Evolutionary conservation across 179 eudicot species (phyloP).

Genomic region (Beta macrorhiza): DNA sequence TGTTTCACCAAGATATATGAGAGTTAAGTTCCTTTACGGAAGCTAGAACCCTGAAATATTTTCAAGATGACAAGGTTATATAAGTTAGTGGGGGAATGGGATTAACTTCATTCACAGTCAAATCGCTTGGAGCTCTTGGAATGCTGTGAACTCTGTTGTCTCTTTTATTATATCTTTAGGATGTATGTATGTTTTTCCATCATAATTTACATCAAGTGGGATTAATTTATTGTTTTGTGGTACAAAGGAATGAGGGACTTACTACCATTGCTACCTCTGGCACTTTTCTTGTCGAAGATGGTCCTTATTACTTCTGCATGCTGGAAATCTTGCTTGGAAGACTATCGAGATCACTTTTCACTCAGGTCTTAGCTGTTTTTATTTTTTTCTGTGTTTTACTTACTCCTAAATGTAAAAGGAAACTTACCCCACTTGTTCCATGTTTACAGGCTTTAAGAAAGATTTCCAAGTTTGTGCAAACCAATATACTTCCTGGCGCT

Average conservation of each 20-base stretch:
- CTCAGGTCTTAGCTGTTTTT: constrained; percentile 55
- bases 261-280: constrained; percentile 68
- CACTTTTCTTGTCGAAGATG: constrained; percentile 96
- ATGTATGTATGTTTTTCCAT: constrained; percentile 9
- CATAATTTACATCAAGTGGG: constrained; percentile 18
- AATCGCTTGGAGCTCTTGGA: neutral
- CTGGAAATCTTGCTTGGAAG: constrained; percentile 87
- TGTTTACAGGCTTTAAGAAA: constrained; percentile 78
- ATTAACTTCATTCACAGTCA: too few relatives aligned
- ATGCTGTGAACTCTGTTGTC: neutral
- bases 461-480: constrained; percentile 80
- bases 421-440: neutral
- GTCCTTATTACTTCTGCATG: constrained; percentile 97
- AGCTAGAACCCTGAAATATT: neutral
- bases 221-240: constrained; percentile 13
- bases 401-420: neutral
- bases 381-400: constrained; percentile 8
- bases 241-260: constrained; percentile 78
- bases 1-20: constrained; percentile 8
- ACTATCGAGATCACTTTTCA: constrained; percentile 80
- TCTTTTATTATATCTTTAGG: neutral
- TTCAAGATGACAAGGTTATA: neutral
- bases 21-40: neutral
- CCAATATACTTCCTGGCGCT: constrained; percentile 98
- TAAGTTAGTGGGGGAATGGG: too few relatives aligned